These are phyloP conservation scores for Erysimum cheiri DNA, from an alignment of 441 rosid species.

Conservation along the genomic window DNA sequence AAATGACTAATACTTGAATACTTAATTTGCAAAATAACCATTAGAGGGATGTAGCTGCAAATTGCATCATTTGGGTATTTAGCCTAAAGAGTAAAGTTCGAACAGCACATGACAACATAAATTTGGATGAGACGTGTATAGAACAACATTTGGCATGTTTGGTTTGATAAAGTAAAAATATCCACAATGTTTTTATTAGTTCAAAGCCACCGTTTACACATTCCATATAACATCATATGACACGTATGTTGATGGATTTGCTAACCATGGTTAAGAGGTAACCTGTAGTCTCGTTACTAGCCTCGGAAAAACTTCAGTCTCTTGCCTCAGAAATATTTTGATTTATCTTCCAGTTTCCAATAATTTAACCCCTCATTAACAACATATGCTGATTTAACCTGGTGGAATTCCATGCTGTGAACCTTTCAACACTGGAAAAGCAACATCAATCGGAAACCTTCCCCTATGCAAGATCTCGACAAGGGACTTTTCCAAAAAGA, in stretches of 20 bases:
- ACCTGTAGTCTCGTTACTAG: background rate
- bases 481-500: background rate
- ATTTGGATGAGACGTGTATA: background rate
- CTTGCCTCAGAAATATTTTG: background rate
- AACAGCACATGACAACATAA: background rate
- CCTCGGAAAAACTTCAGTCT: background rate
- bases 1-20: background rate
- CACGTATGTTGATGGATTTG: background rate
- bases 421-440: background rate
- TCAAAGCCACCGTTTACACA: background rate
- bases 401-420: background rate
- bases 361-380: background rate
- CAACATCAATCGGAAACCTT: background rate
- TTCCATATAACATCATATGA: background rate
- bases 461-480: background rate
- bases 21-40: background rate
- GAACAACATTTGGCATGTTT: background rate
- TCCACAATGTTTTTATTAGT: background rate
- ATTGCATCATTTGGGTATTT: background rate
- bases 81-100: background rate
- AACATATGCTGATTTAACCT: background rate
- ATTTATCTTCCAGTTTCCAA: background rate
- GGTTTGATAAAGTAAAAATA: background rate
- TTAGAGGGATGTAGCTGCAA: background rate
- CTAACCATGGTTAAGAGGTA: background rate